These are phyloP conservation scores for Plasmodium relictum DNA, from an alignment of 169 alveolate genomes.

Conservation along the genomic window DNA sequence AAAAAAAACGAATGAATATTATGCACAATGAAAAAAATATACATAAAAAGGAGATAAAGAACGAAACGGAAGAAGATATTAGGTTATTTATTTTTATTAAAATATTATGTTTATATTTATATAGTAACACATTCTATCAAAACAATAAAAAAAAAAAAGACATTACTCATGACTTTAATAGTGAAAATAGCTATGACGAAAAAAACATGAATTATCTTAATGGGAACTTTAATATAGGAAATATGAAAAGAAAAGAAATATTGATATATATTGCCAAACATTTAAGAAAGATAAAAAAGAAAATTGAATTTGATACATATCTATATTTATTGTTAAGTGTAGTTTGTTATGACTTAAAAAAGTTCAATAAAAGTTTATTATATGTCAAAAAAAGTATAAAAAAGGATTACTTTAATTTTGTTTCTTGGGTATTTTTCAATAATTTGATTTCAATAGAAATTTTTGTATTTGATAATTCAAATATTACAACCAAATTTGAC, in stretches of 20 bases:
- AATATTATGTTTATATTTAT: constrained; percentile 42
- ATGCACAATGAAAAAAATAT: neutral
- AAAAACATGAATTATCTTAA: neutral
- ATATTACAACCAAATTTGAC: neutral
- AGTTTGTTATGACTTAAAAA: constrained; percentile 34
- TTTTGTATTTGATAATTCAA: constrained; percentile 1
- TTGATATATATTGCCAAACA: constrained; percentile 28
- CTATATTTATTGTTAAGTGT: constrained; percentile 48
- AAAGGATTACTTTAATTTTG: constrained; percentile 48
- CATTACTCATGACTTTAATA: neutral
- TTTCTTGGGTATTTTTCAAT: constrained; percentile 39
- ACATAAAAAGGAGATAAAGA: neutral
- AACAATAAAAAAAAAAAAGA: neutral
- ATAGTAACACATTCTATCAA: constrained; percentile 8
- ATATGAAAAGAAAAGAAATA: constrained; percentile 24
- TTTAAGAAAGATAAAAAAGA: constrained; percentile 21
- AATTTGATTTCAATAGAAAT: constrained; percentile 36
- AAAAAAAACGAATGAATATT: no score
- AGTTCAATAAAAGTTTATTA: constrained; percentile 32
- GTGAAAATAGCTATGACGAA: neutral
- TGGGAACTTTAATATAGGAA: neutral
- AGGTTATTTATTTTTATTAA: constrained; percentile 26
- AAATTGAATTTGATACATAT: constrained; percentile 34
- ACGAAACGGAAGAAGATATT: constrained; percentile 1
- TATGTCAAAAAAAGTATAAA: constrained; percentile 41